Base-by-base conservation (phyloP, 768 basidiomycete species). In the Tephrocybe sp. region DNA sequence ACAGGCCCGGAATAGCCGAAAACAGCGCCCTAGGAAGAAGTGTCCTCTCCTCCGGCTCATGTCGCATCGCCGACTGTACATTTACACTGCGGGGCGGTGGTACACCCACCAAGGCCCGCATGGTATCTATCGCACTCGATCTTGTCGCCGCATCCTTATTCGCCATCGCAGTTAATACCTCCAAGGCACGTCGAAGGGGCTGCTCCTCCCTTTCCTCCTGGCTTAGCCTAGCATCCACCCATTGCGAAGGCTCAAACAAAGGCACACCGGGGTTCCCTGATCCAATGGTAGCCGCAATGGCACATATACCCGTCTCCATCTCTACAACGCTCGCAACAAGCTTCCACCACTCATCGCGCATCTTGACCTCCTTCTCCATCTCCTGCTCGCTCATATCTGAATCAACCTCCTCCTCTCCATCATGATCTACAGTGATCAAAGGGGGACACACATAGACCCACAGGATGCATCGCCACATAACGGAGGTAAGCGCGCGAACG, bases 381-480 rank as follows among this genome's bases (percentile, higher is more conserved):
- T 5, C 59, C 63, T 33, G 68, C 66, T 30, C 59, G 50, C 26
- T 63, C 52, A 20, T 62, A 53, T 39, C 62, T 60, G 26, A 7
- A 26, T 26, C 26, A 3, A 40, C 62, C 34, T 61, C 65, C 33
- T 68, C 71, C 31, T 62, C 63, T 22, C 65, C 65, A 6, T 60
- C 54, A 31, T 68, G 61, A 6, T 57, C 50, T 4, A 62, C 64
- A 39, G 72, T 65, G 5, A 76, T 72, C 1, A 53, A 32, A 8
- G 40, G n/a, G 1, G 84, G 81, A 48, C 77, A 82, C 63, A 85
- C 74, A 62, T 82, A 89, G 10, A 72, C 76, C 87, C 87, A 90
- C 5, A 74, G 66, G 31, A 85, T 60, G 35, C 76, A 71, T 4
- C 87, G 78, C 89, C 89, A 92, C 16, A 81, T 69, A 3, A 85